Evolutionary conservation across 2,329 filamentous ascomycete genomes (phyloP).

Genomic region (Venturia pyrina): DNA sequence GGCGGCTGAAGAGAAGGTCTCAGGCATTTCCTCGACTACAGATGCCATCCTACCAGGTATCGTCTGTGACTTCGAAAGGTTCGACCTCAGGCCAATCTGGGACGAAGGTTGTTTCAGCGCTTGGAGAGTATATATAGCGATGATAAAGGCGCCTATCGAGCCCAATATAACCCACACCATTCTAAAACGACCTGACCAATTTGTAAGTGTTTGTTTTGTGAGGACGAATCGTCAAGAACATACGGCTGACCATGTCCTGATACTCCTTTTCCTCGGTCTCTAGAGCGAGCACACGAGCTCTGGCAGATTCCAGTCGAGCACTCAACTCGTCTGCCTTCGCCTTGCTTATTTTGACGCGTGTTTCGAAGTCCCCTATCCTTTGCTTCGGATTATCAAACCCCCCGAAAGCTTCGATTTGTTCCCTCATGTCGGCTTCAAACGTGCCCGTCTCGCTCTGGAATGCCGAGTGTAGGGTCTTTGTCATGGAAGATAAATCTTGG

Average conservation of each 20-base stretch:
- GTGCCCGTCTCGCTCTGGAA: slow-evolving; percentile 52
- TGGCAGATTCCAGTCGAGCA: slow-evolving; percentile 53
- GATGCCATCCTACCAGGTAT: not conserved
- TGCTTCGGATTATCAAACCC: slow-evolving; percentile 56
- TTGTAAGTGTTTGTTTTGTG: not conserved
- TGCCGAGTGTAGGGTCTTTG: slow-evolving; percentile 45
- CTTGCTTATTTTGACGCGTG: slow-evolving; percentile 50
- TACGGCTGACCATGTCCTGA: slow-evolving; percentile 43
- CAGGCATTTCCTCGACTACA: not conserved
- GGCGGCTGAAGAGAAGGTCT: not conserved
- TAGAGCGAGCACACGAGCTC: slow-evolving; percentile 55
- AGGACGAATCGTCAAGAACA: not conserved
- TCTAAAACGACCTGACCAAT: slow-evolving; percentile 40
- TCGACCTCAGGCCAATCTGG: not conserved
- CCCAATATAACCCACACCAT: slow-evolving; percentile 50
- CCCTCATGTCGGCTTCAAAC: slow-evolving; percentile 49
- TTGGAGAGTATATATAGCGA: slow-evolving; percentile 5
- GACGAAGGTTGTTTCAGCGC: not conserved
- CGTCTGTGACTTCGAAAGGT: not conserved
- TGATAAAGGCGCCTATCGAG: slow-evolving; percentile 5
- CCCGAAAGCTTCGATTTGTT: slow-evolving; percentile 50
- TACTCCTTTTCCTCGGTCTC: slow-evolving; percentile 57
- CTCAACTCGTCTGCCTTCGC: slow-evolving; percentile 50
- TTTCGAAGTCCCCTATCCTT: slow-evolving; percentile 52
- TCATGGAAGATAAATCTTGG: slow-evolving; percentile 55